Evolutionary conservation across 805 yeast species (phyloP).

Genomic region (Henningerozyma blattae): DNA sequence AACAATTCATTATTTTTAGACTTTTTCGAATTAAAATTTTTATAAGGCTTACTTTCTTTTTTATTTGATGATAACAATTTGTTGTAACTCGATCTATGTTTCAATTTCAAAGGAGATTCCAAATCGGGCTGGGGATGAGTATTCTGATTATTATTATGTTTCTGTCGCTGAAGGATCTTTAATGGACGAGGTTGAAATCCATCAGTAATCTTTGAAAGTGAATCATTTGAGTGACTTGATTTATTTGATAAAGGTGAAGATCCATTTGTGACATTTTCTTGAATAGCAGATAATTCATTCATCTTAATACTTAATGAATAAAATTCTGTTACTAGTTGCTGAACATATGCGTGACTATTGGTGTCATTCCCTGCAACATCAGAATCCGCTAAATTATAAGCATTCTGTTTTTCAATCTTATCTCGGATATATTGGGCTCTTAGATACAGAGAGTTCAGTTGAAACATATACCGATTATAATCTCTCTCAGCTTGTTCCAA

Average conservation of each 20-base stretch:
- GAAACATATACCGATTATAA: constrained; percentile 16
- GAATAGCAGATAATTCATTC: constrained; percentile 10
- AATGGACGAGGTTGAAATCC: constrained; percentile 5
- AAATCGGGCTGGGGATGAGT: no score
- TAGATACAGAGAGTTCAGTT: constrained; percentile 17
- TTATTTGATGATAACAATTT: no score
- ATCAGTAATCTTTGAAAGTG: no score
- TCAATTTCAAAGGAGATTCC: background rate
- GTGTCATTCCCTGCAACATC: constrained; percentile 5
- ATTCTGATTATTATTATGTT: background rate
- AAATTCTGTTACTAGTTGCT: constrained; percentile 17
- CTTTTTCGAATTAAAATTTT: no score
- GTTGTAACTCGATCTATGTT: background rate
- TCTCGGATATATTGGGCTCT: constrained; percentile 15
- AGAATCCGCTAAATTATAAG: background rate
- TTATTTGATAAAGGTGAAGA: no score
- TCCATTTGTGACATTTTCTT: constrained; percentile 2
- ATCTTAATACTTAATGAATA: constrained; percentile 15
- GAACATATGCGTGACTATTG: constrained; percentile 6
- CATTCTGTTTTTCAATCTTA: constrained; percentile 1
- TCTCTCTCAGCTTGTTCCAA: constrained; percentile 3
- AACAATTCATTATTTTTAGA: no score
- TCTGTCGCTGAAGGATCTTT: background rate
- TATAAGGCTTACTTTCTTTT: no score
- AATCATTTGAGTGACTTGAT: no score